Conservation (phyloP, 192 early-diverging fungal species). For the Backusella psychrophila region DNA sequence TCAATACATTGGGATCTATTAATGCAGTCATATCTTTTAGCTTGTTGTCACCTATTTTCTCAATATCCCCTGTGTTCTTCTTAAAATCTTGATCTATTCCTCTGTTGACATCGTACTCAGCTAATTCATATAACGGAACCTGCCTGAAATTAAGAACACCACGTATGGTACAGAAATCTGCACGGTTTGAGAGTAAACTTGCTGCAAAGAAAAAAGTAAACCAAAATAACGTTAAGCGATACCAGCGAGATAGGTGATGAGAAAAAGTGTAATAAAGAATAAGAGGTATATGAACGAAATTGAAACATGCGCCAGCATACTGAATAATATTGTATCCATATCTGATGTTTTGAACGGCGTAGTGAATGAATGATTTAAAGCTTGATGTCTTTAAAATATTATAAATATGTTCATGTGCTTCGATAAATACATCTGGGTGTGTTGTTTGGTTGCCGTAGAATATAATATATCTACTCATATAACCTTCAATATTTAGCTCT, state of each 20-base stretch:
- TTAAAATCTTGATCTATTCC: slow-evolving; percentile 1
- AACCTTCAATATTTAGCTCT: slow-evolving; percentile 20
- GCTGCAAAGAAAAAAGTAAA: slow-evolving; percentile 18
- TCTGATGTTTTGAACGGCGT: slow-evolving; percentile 26
- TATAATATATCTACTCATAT: slow-evolving; percentile 10
- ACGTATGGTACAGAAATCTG: slow-evolving; percentile 21
- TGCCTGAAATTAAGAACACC: slow-evolving; percentile 10
- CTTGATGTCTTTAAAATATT: slow-evolving; percentile 15
- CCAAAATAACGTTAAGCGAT: slow-evolving; percentile 2
- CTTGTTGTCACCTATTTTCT: slow-evolving; percentile 1
- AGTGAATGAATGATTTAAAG: slow-evolving; percentile 21
- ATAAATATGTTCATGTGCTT: slow-evolving; percentile 12
- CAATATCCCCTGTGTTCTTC: not conserved
- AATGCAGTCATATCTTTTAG: slow-evolving; percentile 8
- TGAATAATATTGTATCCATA: slow-evolving; percentile 20
- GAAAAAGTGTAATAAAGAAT: slow-evolving; percentile 13
- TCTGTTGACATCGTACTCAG: not conserved
- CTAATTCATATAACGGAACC: slow-evolving; percentile 23
- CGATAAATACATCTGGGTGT: slow-evolving; percentile 13
- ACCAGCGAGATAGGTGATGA: slow-evolving; percentile 18
- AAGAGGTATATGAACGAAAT: slow-evolving; percentile 18
- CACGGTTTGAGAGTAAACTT: slow-evolving; percentile 11
- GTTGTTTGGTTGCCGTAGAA: slow-evolving; percentile 18
- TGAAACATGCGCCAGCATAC: slow-evolving; percentile 8
- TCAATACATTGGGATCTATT: slow-evolving; percentile 16